phyloP scores from a whole-genome alignment of 192 early-diverging fungal genomes.

The Backusella morwellensis region DNA sequence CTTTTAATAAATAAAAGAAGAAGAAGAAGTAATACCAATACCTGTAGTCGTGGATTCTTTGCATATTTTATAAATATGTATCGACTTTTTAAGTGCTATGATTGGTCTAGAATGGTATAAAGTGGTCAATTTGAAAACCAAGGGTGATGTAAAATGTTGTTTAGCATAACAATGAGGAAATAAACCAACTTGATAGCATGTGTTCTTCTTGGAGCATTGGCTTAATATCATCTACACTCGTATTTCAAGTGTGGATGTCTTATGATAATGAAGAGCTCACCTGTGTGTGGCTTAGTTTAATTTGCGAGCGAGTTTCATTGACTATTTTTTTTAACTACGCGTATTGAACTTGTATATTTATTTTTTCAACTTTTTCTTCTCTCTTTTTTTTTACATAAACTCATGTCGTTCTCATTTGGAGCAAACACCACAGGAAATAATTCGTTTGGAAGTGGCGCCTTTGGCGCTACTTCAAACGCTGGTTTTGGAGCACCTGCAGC shows the following conservation, averaged over 20 bases:
- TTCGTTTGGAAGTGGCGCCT: not conserved
- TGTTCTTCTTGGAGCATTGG: not conserved
- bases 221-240: not conserved
- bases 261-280: not conserved
- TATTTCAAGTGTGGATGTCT: not conserved
- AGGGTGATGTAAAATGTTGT: not conserved
- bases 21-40: not conserved
- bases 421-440: constrained; percentile 3
- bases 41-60: not conserved
- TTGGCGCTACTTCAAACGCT: not conserved
- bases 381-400: not conserved
- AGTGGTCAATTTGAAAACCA: not conserved
- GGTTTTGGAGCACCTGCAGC: constrained; percentile 15
- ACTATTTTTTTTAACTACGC: not conserved
- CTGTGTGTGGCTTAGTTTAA: not conserved
- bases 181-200: not conserved
- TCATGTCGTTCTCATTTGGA: constrained; percentile 21
- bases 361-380: not conserved
- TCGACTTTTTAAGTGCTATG: not conserved
- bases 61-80: not conserved
- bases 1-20: not conserved
- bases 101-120: not conserved
- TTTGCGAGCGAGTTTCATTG: not conserved
- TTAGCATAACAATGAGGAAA: not conserved
- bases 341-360: not conserved